Base-by-base conservation (phyloP, 345 rosid species). In the Eucalyptus regnans region DNA sequence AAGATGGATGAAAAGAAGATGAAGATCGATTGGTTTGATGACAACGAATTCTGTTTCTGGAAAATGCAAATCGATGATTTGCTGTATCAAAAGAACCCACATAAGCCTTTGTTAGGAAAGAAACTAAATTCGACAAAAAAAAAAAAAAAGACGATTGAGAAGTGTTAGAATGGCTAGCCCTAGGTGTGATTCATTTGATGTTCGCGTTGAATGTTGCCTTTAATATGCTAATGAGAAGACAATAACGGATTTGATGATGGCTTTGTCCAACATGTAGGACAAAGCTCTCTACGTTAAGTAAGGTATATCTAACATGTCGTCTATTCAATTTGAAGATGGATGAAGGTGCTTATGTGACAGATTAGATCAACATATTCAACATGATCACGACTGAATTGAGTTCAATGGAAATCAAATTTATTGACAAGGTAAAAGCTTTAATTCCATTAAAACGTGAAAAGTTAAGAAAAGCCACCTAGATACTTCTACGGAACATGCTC, bases 1-100 rank as follows among this genome's bases (percentile, higher is more conserved):
- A 52, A 52, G 56, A 52, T 52, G 56, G 56, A 52, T 52, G 56
- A 52, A 52, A 52, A 18, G 56, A 52, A 52, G 56, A 18, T 52
- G 56, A 52, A 52, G 22, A 52, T 52, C 0, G 9, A 52, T 52
- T 52, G 56, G 56, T 52, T 52, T 1, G 1, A 3, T 0, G 2
- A 51, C 23, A 17, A 52, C 4, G 23, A 52, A 18, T 52, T 52
- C 9, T 52, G 1, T 18, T 52, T 18, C 9, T 52, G 0, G 23
- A 52, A 52, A 18, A 3, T 52, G 56, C 23, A 52, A 52, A 52
- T 52, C 4, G 23, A 52, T 23, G 56, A 52, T 52, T 18, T 52
- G 56, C 1, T 18, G 56, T 18, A 52, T 52, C 56, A 52, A 52
- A 52, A 52, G 56, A 52, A 52, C 56, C 1, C 4, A 1, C 56